Evolutionary conservation across 1,139 yeast genomes (phyloP), one percentile per base, ranked within the genome.

Genomic region (Nakaseomyces sp.): DNA sequence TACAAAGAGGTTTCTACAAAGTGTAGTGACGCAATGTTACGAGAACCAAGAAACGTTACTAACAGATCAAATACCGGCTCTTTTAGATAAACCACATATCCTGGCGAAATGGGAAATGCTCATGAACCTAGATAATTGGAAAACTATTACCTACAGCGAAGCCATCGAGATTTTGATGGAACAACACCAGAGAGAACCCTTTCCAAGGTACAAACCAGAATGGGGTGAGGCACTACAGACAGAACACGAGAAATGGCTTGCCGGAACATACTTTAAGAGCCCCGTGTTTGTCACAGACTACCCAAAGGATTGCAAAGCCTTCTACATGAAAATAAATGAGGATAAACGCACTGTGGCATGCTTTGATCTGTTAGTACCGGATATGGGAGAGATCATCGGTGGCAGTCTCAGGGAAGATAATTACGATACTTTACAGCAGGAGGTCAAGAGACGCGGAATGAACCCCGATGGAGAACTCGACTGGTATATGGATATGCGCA

Each of bases 311-410:
- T 77, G 80, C 50, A 93, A 93, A 60, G 95, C 98, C 1, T 93
- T 93, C 57, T 93, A 93, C 66, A 93, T 93, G 99, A 74, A 76
- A 49, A 65, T 69, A 4, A 63, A 61, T 25, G 42, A 36, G 5
- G 67, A 66, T 13, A 60, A 54, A 10, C 69, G 72, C 3, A 88
- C 96, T 0, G 97, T 86, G 3, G 95, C 86, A 0, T 89, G 97
- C 57, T 91, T 79, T 60, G 99, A 93, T 59, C 70, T 91, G 44
- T 67, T 91, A 5, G 76, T 89, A 18, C 98, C 98, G 0, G 89
- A 81, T 24, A 74, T 91, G 49, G 98, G 98, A n/a, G 98, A 91
- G 60, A 69, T 91, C n/a, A 80, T 87, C 3, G 98, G 98, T 1
- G 98, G 98, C 0, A 87, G 96, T 1, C 54, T 93, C 50, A 84